Evolutionary conservation across 805 yeast species (phyloP).

Genomic region (Wickerhamomyces chambardii): DNA sequence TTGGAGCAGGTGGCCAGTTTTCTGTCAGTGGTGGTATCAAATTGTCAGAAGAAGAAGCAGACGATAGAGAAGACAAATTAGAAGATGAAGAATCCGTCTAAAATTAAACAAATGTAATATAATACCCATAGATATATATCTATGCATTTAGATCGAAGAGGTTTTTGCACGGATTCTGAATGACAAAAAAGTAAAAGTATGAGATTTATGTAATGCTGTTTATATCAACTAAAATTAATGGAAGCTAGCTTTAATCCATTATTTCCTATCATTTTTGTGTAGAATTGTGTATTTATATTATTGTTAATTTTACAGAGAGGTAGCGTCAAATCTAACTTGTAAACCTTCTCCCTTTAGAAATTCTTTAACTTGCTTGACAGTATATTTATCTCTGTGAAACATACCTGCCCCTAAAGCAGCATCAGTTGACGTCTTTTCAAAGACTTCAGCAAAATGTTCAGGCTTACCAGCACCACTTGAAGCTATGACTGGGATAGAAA

Average conservation of each 20-base stretch:
- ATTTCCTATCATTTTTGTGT: no score
- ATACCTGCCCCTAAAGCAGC: constrained; percentile 99
- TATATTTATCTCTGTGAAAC: constrained; percentile 93
- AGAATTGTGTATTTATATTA: no score
- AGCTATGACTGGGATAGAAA: constrained; percentile 89
- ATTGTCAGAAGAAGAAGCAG: constrained; percentile 28
- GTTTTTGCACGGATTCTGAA: no score
- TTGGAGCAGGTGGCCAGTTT: constrained; percentile 97
- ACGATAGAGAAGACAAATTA: constrained; percentile 36
- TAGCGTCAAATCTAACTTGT: constrained; percentile 60
- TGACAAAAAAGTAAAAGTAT: no score
- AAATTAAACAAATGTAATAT: constrained; percentile 25
- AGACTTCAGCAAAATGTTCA: constrained; percentile 82
- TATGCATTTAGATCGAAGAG: no score
- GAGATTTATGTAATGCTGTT: no score
- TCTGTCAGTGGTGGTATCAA: constrained; percentile 77
- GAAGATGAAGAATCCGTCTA: constrained; percentile 48
- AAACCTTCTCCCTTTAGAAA: constrained; percentile 51
- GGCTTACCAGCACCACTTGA: constrained; percentile 98
- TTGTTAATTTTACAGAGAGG: background rate
- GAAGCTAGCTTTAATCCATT: no score
- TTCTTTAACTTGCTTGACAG: constrained; percentile 75
- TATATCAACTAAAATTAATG: no score
- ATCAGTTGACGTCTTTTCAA: constrained; percentile 72
- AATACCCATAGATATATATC: no score